Percentiles rank a stretch among this genome's conserved stretches.
These are phyloP conservation scores for Hippophae tibetana DNA, from an alignment of 306 rosid species.

Conservation along the genomic window DNA sequence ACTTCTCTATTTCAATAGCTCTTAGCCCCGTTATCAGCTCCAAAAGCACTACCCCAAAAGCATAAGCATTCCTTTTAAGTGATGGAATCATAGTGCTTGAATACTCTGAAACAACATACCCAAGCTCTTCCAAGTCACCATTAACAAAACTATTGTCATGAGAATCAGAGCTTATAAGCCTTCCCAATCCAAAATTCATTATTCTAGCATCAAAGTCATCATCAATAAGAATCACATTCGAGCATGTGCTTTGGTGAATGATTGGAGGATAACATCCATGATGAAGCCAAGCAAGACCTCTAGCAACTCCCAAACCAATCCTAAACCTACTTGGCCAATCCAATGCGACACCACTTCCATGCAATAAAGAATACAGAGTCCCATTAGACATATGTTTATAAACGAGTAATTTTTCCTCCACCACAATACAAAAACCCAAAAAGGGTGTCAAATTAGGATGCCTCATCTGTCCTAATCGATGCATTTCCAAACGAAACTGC, in stretches of 20 bases:
- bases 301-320: conserved; percentile 80
- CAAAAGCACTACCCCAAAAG: conserved; percentile 41
- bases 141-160: conserved; percentile 57
- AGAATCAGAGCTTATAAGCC: conserved; percentile 58
- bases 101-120: conserved; percentile 88
- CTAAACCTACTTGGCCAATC: conserved; percentile 80
- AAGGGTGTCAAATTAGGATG: conserved; percentile 89
- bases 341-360: conserved; percentile 36
- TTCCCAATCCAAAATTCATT: conserved; percentile 86
- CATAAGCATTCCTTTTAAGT: conserved; percentile 68
- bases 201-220: conserved; percentile 89
- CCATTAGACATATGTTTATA: conserved; percentile 89
- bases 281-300: conserved; percentile 94
- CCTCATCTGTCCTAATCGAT: conserved; percentile 62
- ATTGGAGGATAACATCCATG: conserved; percentile 89
- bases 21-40: conserved; percentile 71
- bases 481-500: conserved; percentile 78
- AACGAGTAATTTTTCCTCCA: conserved; percentile 79
- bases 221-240: conserved; percentile 72
- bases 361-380: conserved; percentile 65
- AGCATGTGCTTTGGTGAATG: conserved; percentile 74
- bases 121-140: conserved; percentile 91
- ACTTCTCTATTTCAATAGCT: conserved; percentile 77
- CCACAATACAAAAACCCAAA: conserved; percentile 74
- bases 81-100: conserved; percentile 75